Evolutionary conservation across 1,284 basidiomycete genomes (phyloP).

Genomic region (Boletus smithii): DNA sequence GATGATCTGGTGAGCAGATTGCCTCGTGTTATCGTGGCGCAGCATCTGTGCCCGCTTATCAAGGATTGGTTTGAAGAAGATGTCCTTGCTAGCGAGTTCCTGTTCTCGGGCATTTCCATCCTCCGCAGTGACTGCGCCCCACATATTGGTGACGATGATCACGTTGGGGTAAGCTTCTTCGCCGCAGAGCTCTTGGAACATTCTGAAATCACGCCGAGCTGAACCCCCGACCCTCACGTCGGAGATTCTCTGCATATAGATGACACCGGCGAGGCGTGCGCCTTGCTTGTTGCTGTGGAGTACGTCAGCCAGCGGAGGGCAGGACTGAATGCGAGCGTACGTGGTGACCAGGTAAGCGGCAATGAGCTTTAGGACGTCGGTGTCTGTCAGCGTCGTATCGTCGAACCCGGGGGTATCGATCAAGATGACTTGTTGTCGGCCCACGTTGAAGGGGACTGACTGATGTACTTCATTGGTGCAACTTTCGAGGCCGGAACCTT

Average conservation of each 20-base stretch:
- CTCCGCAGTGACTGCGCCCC: conserved; percentile 39
- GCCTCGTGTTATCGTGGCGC: conserved; percentile 35
- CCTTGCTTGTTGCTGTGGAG: conserved; percentile 40
- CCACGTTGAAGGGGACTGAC: conserved; percentile 29
- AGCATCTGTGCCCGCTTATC: conserved; percentile 39
- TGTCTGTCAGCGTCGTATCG: conserved; percentile 36
- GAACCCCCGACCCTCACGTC: conserved; percentile 50
- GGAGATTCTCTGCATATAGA: conserved; percentile 54
- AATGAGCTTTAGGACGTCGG: conserved; percentile 38
- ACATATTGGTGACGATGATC: conserved; percentile 50
- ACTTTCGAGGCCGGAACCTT: conserved; percentile 35
- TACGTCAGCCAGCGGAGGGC: conserved; percentile 1
- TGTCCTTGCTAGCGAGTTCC: conserved; percentile 37
- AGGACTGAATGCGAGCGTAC: conserved; percentile 18
- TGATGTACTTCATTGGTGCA: conserved; percentile 37
- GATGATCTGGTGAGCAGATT: conserved; percentile 37
- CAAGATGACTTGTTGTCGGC: conserved; percentile 31
- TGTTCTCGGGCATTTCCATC: conserved; percentile 35
- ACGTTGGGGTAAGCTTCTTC: conserved; percentile 47
- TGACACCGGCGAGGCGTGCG: conserved; percentile 39
- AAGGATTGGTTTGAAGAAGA: conserved; percentile 41
- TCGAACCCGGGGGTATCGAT: conserved; percentile 41
- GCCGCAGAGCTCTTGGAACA: conserved; percentile 53
- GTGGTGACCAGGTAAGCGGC: conserved; percentile 35
- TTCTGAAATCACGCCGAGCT: conserved; percentile 47